Evolutionary conservation across 2,329 filamentous ascomycete species (phyloP).

Genomic region (Aurifilum marmelostoma): DNA sequence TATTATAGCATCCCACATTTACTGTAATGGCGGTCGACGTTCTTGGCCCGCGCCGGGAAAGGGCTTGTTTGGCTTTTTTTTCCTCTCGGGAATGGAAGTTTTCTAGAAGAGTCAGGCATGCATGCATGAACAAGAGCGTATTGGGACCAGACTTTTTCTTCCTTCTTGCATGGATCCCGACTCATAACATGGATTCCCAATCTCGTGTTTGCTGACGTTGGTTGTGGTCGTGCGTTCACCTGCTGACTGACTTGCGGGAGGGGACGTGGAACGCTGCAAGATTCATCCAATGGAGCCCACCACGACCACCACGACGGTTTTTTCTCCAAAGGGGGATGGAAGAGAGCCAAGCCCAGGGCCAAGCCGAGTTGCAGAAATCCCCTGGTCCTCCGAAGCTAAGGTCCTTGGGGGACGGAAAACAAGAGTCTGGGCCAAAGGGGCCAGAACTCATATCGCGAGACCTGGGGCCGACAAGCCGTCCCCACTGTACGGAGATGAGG

Average conservation of each 20-base stretch:
- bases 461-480: slow-evolving; percentile 11
- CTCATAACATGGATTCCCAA: background rate
- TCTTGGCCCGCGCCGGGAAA: background rate
- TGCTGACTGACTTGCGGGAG: slow-evolving; percentile 1
- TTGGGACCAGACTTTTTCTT: background rate
- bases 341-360: background rate
- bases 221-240: background rate
- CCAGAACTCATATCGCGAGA: slow-evolving; percentile 6
- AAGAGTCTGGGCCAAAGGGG: slow-evolving; percentile 15
- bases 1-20: no score
- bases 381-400: background rate
- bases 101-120: slow-evolving; percentile 24
- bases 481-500: slow-evolving; percentile 28
- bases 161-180: background rate
- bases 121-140: background rate
- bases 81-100: slow-evolving; percentile 9
- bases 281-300: background rate
- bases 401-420: background rate
- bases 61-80: slow-evolving; percentile 8
- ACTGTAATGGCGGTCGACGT: background rate
- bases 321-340: no score
- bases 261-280: slow-evolving; percentile 17
- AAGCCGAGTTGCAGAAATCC: background rate
- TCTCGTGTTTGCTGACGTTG: slow-evolving; percentile 14
- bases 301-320: background rate